These are phyloP conservation scores for Nakaseomyces kungkrabaensis DNA, from an alignment of 1,139 yeast species.

Conservation along the genomic window DNA sequence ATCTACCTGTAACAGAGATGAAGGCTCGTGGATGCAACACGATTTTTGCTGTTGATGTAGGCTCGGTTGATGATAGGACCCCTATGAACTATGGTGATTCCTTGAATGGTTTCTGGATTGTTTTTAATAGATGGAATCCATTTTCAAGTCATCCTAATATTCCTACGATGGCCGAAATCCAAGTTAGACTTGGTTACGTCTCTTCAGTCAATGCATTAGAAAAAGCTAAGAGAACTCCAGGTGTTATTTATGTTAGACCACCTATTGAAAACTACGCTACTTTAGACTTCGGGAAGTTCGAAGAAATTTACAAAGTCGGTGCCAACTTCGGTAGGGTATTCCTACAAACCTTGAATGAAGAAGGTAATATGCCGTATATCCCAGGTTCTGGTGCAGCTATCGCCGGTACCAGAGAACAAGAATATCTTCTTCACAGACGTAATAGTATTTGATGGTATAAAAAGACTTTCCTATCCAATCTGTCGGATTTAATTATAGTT, in stretches of 20 bases:
- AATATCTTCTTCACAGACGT: slow-evolving; percentile 40
- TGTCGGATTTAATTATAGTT: not conserved
- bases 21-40: slow-evolving; percentile 75
- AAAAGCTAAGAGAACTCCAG: slow-evolving; percentile 72
- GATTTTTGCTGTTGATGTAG: slow-evolving; percentile 94
- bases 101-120: slow-evolving; percentile 83
- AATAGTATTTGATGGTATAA: slow-evolving; percentile 43
- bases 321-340: slow-evolving; percentile 57
- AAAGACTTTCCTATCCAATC: not conserved
- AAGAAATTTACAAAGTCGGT: slow-evolving; percentile 80
- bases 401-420: slow-evolving; percentile 13
- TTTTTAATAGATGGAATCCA: slow-evolving; percentile 83
- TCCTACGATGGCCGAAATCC: slow-evolving; percentile 93
- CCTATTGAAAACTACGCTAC: slow-evolving; percentile 91
- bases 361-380: slow-evolving; percentile 50
- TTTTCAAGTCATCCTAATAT: slow-evolving; percentile 80
- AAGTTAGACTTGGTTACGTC: slow-evolving; percentile 85
- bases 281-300: slow-evolving; percentile 83
- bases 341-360: slow-evolving; percentile 43
- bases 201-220: slow-evolving; percentile 91
- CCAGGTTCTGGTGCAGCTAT: slow-evolving; percentile 37
- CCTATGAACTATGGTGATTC: slow-evolving; percentile 93
- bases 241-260: slow-evolving; percentile 85
- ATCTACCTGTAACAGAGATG: slow-evolving; percentile 89
- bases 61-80: slow-evolving; percentile 84